Evolutionary conservation across 2,329 filamentous ascomycete genomes (phyloP).

Genomic region (Fusarium haematococcum): DNA sequence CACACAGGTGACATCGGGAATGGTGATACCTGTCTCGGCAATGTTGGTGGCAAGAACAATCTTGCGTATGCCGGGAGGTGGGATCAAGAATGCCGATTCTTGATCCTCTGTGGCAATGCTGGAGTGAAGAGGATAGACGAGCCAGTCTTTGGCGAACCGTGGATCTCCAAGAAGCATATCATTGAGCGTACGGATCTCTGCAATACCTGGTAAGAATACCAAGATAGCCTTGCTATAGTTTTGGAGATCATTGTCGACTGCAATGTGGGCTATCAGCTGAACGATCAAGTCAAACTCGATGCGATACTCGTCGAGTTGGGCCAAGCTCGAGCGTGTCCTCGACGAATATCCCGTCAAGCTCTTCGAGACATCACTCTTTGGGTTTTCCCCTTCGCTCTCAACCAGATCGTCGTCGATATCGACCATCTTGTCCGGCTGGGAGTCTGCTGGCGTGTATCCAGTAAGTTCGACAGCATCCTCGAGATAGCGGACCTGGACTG

Average conservation of each 20-base stretch:
- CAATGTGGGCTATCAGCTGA: constrained; percentile 81
- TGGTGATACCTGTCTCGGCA: constrained; percentile 97
- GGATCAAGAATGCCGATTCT: constrained; percentile 89
- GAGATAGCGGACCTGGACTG: constrained; percentile 86
- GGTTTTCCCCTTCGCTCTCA: constrained; percentile 63
- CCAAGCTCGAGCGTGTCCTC: constrained; percentile 79
- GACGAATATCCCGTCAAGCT: constrained; percentile 79
- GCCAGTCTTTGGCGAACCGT: constrained; percentile 81
- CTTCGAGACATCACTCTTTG: constrained; percentile 69
- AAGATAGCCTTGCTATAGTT: constrained; percentile 89
- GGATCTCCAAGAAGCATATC: constrained; percentile 84
- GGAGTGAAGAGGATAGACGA: constrained; percentile 91
- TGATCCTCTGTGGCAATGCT: constrained; percentile 97
- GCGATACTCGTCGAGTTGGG: constrained; percentile 87
- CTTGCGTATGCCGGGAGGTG: constrained; percentile 85
- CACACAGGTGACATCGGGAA: constrained; percentile 96
- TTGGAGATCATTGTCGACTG: constrained; percentile 72
- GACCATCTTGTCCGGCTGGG: constrained; percentile 63
- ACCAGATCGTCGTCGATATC: constrained; percentile 72
- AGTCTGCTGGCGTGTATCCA: constrained; percentile 70
- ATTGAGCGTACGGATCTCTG: constrained; percentile 89
- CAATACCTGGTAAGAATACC: constrained; percentile 95
- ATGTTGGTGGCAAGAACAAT: constrained; percentile 98
- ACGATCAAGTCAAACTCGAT: constrained; percentile 91
- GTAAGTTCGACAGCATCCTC: constrained; percentile 94